These are phyloP conservation scores for Gossypium armourianum DNA, from an alignment of 441 rosid species.

Conservation along the genomic window DNA sequence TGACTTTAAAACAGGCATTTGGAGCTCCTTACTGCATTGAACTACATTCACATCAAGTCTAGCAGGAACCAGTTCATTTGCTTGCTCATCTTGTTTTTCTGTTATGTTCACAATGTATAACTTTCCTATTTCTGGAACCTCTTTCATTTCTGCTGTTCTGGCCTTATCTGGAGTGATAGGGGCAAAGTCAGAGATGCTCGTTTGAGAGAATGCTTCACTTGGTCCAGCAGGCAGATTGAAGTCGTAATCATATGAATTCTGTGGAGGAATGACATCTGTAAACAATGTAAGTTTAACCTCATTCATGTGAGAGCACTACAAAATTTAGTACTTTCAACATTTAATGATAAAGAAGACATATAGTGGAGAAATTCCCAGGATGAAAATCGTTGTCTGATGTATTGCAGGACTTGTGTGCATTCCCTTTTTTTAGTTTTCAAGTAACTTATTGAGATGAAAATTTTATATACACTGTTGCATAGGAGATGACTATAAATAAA, in stretches of 20 bases:
- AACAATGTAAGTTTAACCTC: slow-evolving; percentile 11
- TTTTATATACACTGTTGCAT: neutral
- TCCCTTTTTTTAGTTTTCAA: neutral
- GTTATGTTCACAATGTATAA: slow-evolving; percentile 15
- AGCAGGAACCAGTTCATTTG: slow-evolving; percentile 16
- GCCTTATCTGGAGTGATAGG: slow-evolving; percentile 50
- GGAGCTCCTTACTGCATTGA: slow-evolving; percentile 19
- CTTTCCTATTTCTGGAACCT: slow-evolving; percentile 18
- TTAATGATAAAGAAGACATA: neutral
- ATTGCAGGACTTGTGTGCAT: neutral
- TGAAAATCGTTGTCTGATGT: neutral
- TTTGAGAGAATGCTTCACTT: slow-evolving; percentile 20
- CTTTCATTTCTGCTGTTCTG: slow-evolving; percentile 16
- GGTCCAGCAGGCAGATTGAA: slow-evolving; percentile 25
- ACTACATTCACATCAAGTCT: slow-evolving; percentile 5
- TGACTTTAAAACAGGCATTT: slow-evolving; percentile 21
- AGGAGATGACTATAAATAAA: neutral
- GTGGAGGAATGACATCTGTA: slow-evolving; percentile 28
- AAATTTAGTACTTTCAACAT: neutral
- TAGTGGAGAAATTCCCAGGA: neutral
- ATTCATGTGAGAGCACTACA: neutral
- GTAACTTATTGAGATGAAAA: neutral
- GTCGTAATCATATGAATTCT: slow-evolving; percentile 27
- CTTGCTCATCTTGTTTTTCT: slow-evolving; percentile 20
- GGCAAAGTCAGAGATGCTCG: slow-evolving; percentile 24